Percentiles rank a stretch among this genome's conserved stretches.
phyloP scores from a whole-genome alignment of 2,329 filamentous ascomycete genomes.

The Amesomyces nigricolor region DNA sequence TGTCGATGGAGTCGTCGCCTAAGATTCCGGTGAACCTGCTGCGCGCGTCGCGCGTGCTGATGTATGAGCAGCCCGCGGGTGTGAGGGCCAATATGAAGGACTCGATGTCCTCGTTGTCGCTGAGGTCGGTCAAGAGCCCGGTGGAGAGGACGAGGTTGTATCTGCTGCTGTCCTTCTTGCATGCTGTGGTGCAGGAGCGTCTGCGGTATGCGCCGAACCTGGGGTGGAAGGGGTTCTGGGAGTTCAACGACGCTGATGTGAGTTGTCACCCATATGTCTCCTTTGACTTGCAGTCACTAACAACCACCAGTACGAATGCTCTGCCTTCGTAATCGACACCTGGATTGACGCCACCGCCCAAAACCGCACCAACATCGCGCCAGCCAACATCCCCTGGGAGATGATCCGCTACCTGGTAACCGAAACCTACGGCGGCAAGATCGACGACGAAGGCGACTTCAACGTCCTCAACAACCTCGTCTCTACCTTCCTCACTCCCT shows the following conservation, averaged over 20 bases:
- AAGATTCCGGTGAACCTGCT: conserved; percentile 97
- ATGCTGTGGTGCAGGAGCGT: conserved; percentile 92
- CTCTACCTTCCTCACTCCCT: conserved; percentile 69
- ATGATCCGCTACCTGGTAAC: conserved; percentile 86
- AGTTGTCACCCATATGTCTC: conserved; percentile 40
- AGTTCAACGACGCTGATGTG: conserved; percentile 98
- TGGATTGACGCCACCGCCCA: conserved; percentile 83
- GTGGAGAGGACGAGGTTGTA: conserved; percentile 90
- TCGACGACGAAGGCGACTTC: conserved; percentile 87
- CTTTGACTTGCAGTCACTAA: conserved; percentile 58
- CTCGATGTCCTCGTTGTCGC: conserved; percentile 76
- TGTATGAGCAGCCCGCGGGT: conserved; percentile 97
- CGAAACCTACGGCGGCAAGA: conserved; percentile 96
- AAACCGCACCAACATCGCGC: conserved; percentile 86
- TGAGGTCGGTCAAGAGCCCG: conserved; percentile 70
- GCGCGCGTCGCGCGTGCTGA: conserved; percentile 85
- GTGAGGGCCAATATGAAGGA: conserved; percentile 98
- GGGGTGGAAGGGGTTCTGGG: conserved; percentile 99
- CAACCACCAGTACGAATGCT: conserved; percentile 79
- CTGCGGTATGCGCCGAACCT: conserved; percentile 88
- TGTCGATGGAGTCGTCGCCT: conserved; percentile 95
- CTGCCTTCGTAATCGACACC: conserved; percentile 87
- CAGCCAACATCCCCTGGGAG: conserved; percentile 91
- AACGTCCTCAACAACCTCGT: conserved; percentile 67
- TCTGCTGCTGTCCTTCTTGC: conserved; percentile 84